A percentile compares a stretch with the other conserved stretches of the same genome.
These are phyloP conservation scores for Phyllosticta ampelicida DNA, from an alignment of 2,329 filamentous ascomycete species.

Conservation along the genomic window DNA sequence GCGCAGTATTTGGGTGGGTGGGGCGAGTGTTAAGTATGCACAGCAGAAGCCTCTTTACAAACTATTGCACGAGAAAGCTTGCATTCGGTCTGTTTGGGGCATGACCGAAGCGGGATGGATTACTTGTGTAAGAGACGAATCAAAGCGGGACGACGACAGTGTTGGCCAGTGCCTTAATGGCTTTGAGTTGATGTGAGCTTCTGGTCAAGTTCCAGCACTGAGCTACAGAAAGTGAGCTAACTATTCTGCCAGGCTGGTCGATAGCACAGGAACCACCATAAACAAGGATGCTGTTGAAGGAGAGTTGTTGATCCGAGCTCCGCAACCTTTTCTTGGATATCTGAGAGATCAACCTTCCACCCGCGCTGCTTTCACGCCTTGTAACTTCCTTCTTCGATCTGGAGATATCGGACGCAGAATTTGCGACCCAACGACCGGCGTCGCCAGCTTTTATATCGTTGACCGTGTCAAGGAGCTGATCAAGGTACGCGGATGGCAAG, in stretches of 20 bases:
- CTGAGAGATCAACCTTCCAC: conserved; percentile 9
- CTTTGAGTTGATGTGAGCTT: conserved; percentile 5
- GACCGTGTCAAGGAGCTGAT: conserved; percentile 35
- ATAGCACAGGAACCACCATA: neutral
- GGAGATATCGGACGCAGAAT: conserved; percentile 11
- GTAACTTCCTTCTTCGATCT: conserved; percentile 12
- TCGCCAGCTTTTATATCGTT: conserved; percentile 22
- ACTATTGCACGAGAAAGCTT: conserved; percentile 31
- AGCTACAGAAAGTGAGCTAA: neutral
- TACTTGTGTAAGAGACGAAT: conserved; percentile 14
- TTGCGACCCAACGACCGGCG: neutral
- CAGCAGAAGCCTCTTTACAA: conserved; percentile 27
- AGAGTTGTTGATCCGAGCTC: neutral
- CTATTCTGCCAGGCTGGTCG: neutral
- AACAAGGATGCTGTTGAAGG: neutral
- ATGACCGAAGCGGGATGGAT: conserved; percentile 43
- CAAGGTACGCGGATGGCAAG: conserved; percentile 40
- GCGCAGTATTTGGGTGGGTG: conserved; percentile 37
- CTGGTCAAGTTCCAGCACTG: neutral
- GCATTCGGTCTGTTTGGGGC: conserved; percentile 41
- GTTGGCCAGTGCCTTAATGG: conserved; percentile 4
- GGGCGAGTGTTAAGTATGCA: conserved; percentile 23
- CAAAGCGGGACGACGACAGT: conserved; percentile 7
- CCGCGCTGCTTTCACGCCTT: conserved; percentile 13
- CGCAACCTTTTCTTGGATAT: conserved; percentile 7